These are phyloP conservation scores for Arabidopsis lyrata DNA, from an alignment of 441 rosid genomes.

Conservation along the genomic window DNA sequence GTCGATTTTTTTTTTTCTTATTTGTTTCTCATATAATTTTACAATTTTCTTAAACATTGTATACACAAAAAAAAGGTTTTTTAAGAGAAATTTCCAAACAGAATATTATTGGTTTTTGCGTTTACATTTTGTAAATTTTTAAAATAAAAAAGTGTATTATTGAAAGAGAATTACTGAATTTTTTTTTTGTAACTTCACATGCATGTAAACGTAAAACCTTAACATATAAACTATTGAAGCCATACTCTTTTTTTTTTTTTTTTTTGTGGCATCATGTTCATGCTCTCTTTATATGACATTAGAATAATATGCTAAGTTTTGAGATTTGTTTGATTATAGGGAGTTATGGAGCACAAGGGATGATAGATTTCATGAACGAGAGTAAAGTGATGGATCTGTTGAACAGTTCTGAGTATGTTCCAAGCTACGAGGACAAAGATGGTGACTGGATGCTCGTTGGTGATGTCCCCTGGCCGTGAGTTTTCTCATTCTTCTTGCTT, in stretches of 20 bases:
- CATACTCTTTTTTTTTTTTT: neutral
- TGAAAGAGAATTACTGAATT: too few relatives aligned
- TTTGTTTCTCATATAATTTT: too few relatives aligned
- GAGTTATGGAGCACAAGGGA: conserved; percentile 77
- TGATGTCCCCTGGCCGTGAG: conserved; percentile 82
- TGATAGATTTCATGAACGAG: conserved; percentile 92
- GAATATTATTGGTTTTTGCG: neutral
- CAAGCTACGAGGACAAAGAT: conserved; percentile 89
- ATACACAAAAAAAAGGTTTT: too few relatives aligned
- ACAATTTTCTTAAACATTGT: too few relatives aligned
- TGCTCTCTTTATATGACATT: neutral
- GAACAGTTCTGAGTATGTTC: conserved; percentile 88
- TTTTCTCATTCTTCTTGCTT: conserved; percentile 7
- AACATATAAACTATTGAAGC: conserved; percentile 7
- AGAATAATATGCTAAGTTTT: neutral
- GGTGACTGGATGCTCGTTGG: conserved; percentile 98
- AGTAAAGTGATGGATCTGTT: conserved; percentile 89
- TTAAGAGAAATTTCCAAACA: too few relatives aligned
- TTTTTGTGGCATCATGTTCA: too few relatives aligned
- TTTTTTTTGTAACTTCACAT: neutral
- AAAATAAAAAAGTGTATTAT: too few relatives aligned
- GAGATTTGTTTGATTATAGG: conserved; percentile 43
- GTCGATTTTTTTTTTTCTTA: too few relatives aligned
- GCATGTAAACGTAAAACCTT: neutral
- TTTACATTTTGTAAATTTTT: neutral